Base-by-base conservation (phyloP, 805 yeast genomes). In the Saccharomycopsis sp. region DNA sequence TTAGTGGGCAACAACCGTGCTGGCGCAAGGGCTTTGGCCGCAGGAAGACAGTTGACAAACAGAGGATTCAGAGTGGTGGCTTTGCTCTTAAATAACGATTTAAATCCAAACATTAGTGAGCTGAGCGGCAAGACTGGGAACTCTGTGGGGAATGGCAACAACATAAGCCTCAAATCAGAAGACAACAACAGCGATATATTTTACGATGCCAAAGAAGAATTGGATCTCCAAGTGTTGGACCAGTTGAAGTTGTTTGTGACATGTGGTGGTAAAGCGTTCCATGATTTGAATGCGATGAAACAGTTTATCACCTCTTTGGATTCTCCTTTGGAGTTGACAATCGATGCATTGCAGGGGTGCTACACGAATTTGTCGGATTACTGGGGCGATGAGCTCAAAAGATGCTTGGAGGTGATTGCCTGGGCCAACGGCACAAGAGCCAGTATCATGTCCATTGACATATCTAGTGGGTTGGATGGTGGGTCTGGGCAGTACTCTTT, bases 341-440 rank as follows among this genome's bases (percentile, higher is more conserved):
- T 87, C 15, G 96, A 87, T 57, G 92, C 87, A 1, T 64, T 87
- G 50, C 95, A 83, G 55, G 96, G 95, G 0, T 80, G 74, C 49
- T 92, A 84, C 51, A 71, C 75, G 18, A 80, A 73, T 41, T 59
- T 83, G 38, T 69, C 69, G 23, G 92, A 82, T 55, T 57, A 79
- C 52, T 40, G 55, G 53, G 59, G 52, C 2, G 49, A 42, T 2
- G 78, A 73, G 38, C 49, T 67, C 16, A 52, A 59, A 18, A 51
- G 52, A 17, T 65, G 72, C 7, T 54, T 56, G 21, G 60, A 64
- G 25, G 57, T 84, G 15, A 71, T 84, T 19, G 57, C 61, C 4
- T 87, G 95, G 94, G 71, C 80, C 43, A 82, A 83, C 50, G 57
- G 56, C 23, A 64, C 60, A 39, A 55, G 54, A 38, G 58, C 68